Evolutionary conservation across 371 early-diverging fungal species (phyloP).

Genomic region (Rhizopus stolonifer): DNA sequence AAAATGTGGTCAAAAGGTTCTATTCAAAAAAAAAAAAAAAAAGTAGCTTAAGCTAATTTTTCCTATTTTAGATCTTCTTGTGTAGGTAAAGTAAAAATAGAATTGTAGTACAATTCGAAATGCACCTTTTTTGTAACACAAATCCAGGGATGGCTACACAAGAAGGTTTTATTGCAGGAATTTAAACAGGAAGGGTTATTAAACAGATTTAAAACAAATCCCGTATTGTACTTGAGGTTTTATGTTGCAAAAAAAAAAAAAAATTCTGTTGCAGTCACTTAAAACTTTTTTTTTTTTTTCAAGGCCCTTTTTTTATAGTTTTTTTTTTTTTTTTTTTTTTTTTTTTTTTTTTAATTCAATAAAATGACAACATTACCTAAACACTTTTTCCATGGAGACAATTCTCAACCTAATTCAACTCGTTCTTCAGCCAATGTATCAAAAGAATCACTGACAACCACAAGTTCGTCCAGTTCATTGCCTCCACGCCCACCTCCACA

Average conservation of each 20-base stretch:
- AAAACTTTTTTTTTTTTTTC: not conserved
- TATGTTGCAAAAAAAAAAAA: not conserved
- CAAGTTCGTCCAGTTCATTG: not conserved
- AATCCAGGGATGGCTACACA: conserved; percentile 1
- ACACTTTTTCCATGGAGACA: not conserved
- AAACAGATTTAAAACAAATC: not conserved
- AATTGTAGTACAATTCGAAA: not conserved
- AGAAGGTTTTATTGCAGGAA: not conserved
- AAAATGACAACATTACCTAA: conserved; percentile 8
- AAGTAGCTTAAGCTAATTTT: too few relatives aligned
- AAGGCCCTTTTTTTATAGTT: too few relatives aligned
- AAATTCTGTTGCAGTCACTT: not conserved
- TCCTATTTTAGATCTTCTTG: too few relatives aligned
- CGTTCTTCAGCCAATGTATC: not conserved
- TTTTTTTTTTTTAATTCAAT: conserved; percentile 1
- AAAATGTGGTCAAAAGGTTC: too few relatives aligned
- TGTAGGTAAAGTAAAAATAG: too few relatives aligned
- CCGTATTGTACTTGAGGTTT: not conserved
- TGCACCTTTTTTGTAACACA: not conserved
- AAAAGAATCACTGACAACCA: not conserved
- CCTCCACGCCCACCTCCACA: conserved; percentile 4
- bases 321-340: conserved; percentile 1
- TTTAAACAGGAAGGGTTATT: not conserved
- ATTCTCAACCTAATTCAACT: not conserved
- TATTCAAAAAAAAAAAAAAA: too few relatives aligned